Conservation (phyloP, 192 early-diverging fungal genomes). For the Entrophospora sp. region DNA sequence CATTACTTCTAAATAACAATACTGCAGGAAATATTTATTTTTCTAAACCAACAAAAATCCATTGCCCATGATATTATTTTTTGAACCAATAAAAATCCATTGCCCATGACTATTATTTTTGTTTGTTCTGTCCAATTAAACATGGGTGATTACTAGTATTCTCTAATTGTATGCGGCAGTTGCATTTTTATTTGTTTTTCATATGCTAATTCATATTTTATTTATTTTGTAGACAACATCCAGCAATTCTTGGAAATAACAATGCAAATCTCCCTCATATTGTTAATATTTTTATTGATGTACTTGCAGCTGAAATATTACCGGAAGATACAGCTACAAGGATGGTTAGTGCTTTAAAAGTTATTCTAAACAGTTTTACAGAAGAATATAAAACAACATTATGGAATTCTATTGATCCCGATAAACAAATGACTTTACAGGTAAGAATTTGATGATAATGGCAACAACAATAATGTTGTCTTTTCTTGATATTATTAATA, state of each 20-base stretch:
- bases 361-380: constrained; percentile 35
- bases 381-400: constrained; percentile 38
- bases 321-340: constrained; percentile 33
- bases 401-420: constrained; percentile 47
- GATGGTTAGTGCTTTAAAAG: constrained; percentile 47
- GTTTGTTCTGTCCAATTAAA: too few species aligned
- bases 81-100: too few species aligned
- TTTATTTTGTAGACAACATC: constrained; percentile 43
- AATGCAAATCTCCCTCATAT: constrained; percentile 54
- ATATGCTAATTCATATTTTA: background rate
- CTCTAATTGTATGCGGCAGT: too few species aligned
- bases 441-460: constrained; percentile 20
- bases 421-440: constrained; percentile 43
- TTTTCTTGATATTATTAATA: too few species aligned
- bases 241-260: constrained; percentile 49
- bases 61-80: too few species aligned
- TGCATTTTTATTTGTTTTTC: too few species aligned
- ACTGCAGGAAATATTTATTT: too few species aligned
- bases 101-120: too few species aligned
- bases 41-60: too few species aligned
- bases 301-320: constrained; percentile 44
- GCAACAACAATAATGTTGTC: too few species aligned
- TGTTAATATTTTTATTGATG: constrained; percentile 53
- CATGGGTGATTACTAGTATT: too few species aligned
- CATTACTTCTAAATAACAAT: too few species aligned